Conservation (phyloP, 2,329 filamentous ascomycete genomes). For the Pyrenochaeta sp. region DNA sequence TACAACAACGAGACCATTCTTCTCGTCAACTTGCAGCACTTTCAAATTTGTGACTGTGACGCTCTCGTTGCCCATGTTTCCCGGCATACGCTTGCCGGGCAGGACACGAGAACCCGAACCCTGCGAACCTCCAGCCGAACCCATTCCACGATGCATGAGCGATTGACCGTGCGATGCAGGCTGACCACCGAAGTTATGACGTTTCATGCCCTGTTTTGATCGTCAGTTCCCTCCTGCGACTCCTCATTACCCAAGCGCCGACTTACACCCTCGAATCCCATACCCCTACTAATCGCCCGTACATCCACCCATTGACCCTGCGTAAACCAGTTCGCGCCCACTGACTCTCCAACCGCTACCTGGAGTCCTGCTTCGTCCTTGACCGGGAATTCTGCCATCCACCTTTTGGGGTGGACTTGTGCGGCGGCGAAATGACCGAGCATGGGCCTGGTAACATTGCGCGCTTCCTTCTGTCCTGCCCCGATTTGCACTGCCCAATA, state of each 20-base stretch:
- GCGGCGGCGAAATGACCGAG: constrained; percentile 88
- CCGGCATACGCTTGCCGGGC: constrained; percentile 98
- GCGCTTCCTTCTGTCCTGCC: constrained; percentile 73
- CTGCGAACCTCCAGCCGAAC: constrained; percentile 87
- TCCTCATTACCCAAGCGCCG: background rate
- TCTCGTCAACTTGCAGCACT: constrained; percentile 85
- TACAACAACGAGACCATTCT: constrained; percentile 86
- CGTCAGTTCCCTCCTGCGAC: constrained; percentile 9
- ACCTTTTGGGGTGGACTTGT: constrained; percentile 81
- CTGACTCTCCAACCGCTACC: constrained; percentile 74
- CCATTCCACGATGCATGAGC: constrained; percentile 89
- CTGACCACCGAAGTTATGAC: constrained; percentile 88
- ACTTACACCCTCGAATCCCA: constrained; percentile 84
- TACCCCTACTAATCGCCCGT: constrained; percentile 78
- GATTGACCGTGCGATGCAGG: constrained; percentile 94
- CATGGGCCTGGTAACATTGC: constrained; percentile 81
- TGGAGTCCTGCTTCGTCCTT: constrained; percentile 74
- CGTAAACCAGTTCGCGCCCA: constrained; percentile 90
- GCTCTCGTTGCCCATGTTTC: constrained; percentile 88
- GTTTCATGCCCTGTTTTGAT: constrained; percentile 79
- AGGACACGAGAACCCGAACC: constrained; percentile 90
- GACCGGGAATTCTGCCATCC: constrained; percentile 88
- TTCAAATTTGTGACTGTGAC: constrained; percentile 92
- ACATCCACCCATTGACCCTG: constrained; percentile 91
- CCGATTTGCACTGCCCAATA: constrained; percentile 96